Percentiles rank a stretch among this genome's conserved stretches.
These are phyloP conservation scores for Agrocybe chaxingu DNA, from an alignment of 768 basidiomycete species.

Conservation along the genomic window DNA sequence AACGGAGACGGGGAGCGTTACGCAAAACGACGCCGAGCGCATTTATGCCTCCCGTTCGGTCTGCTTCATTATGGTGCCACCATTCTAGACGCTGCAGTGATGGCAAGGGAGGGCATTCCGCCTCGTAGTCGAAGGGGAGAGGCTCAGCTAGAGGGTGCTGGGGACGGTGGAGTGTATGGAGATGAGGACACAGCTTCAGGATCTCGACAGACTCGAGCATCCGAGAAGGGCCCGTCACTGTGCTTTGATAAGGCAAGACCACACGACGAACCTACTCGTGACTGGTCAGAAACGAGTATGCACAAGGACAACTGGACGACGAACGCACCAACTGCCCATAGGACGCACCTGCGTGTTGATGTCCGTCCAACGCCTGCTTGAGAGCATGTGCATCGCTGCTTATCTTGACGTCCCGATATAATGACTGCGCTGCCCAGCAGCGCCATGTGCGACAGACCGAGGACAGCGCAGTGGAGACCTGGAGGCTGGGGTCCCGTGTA, in stretches of 20 bases:
- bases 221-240: slow-evolving; percentile 34
- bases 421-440: slow-evolving; percentile 36
- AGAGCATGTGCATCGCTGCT: slow-evolving; percentile 22
- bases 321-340: slow-evolving; percentile 30
- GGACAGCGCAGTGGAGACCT: slow-evolving; percentile 38
- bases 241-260: slow-evolving; percentile 56
- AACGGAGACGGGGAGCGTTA: slow-evolving; percentile 52
- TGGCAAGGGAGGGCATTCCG: slow-evolving; percentile 39
- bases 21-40: slow-evolving; percentile 50
- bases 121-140: slow-evolving; percentile 52
- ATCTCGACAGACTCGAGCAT: slow-evolving; percentile 40
- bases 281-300: slow-evolving; percentile 5
- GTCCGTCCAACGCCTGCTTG: slow-evolving; percentile 23
- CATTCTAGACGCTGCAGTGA: slow-evolving; percentile 64
- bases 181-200: slow-evolving; percentile 42
- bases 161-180: slow-evolving; percentile 57
- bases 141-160: slow-evolving; percentile 22
- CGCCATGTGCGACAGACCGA: slow-evolving; percentile 60
- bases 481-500: slow-evolving; percentile 23
- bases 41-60: slow-evolving; percentile 65
- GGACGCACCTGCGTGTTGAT: slow-evolving; percentile 16
- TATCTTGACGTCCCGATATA: slow-evolving; percentile 55
- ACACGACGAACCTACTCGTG: slow-evolving; percentile 47
- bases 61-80: slow-evolving; percentile 60
- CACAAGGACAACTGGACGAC: not conserved